Evolutionary conservation across 2,329 filamentous ascomycete species (phyloP), one percentile per base, ranked within the genome.

Genomic region (Pleomassaria siparia): DNA sequence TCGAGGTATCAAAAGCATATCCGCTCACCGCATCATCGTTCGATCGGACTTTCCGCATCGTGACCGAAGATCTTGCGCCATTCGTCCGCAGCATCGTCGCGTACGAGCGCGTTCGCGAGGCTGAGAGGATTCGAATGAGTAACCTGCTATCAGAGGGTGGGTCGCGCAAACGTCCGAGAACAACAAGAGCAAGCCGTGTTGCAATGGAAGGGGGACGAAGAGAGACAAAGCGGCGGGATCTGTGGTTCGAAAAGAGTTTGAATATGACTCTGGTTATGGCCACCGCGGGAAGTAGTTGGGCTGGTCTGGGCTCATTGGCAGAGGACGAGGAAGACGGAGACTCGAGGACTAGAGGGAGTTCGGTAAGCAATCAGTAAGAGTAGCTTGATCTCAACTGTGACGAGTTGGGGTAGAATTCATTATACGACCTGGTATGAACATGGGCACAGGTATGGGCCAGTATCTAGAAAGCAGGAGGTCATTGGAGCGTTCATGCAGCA

Each of bases 31-130:
- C 87, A 0, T 91, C 89, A 0, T 83, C 87, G 0, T 90, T 96
- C 55, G 90, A 96, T 59, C 83, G 88, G 35, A 83, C 84, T 0
- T 74, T 87, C 59, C 67, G 71, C 0, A 75, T 85, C 16, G 82
- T 96, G 25, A 79, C 82, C 0, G 74, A 86, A 11, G 94, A 99
- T 54, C 76, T 97, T 2, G 91, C 91, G 0, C 94, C 95, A 0
- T 97, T 89, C 67, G 82, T 97, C n/a, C 87, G 95, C 10, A 79
- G 80, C 29, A 97, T 99, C 50, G 84, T 92, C 2, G 78, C 84
- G 0, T 88, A 86, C 63, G 92, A 97, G 58, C 74, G 83, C 16
- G 78, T 77, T 1, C 79, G 94, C 1, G 86, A 90, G 60, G 76
- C 83, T 51, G 82, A 89, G 54, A 81, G 89, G 10, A 66, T 81